Evolutionary conservation across 345 rosid species (phyloP).

Genomic region (Zanthoxylum bungeanum): DNA sequence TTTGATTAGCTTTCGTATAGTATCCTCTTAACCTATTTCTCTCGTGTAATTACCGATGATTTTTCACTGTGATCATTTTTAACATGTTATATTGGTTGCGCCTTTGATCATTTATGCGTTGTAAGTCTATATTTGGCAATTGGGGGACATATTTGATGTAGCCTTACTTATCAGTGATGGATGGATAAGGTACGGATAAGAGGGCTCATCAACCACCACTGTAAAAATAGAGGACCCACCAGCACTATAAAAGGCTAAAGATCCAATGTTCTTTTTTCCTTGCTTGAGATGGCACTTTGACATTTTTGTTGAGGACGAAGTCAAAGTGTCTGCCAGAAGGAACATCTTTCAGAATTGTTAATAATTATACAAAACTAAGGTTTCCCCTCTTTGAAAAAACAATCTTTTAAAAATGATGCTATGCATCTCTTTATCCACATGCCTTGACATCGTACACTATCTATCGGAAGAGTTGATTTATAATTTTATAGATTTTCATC

Average conservation of each 20-base stretch:
- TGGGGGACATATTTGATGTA: neutral
- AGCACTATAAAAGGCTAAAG: neutral
- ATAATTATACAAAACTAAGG: neutral
- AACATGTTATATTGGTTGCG: neutral
- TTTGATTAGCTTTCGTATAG: slow-evolving; percentile 8
- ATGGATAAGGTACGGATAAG: neutral
- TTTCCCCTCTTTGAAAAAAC: neutral
- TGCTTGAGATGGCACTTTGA: neutral
- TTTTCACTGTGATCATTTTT: neutral
- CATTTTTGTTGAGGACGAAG: neutral
- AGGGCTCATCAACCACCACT: neutral
- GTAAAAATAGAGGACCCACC: neutral
- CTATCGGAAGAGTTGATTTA: neutral
- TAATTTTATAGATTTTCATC: neutral
- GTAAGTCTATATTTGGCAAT: neutral
- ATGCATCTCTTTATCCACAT: neutral
- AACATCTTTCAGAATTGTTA: neutral
- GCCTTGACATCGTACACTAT: neutral
- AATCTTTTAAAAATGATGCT: neutral
- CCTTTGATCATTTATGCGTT: neutral
- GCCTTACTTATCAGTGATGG: neutral
- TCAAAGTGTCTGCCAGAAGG: neutral
- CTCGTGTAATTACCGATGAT: neutral
- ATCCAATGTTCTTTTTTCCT: neutral
- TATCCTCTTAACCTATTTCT: slow-evolving; percentile 2